Base-by-base conservation (phyloP, 2,329 filamentous ascomycete species). In the Calonectria honghensis region DNA sequence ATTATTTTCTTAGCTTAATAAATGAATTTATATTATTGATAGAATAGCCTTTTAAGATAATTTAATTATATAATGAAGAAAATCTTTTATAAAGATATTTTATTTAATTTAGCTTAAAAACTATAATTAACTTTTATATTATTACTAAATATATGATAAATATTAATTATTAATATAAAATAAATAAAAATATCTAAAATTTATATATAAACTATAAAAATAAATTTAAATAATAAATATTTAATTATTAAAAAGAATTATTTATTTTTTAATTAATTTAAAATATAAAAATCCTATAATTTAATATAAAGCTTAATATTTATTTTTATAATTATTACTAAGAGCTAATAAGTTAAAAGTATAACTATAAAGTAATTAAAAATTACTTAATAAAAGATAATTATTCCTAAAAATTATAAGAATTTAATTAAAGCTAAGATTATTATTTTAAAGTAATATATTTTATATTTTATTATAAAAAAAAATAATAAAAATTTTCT, bases 391-490 rank as follows among this genome's bases (percentile, higher is more conserved):
- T 59, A 59, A 59, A 11, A 24, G 39, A 6, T 29, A 14, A n/a
- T n/a, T 59, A 59, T 18, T 27, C 39, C 27, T 37, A 39, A 14
- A 20, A 39, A 4, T 13, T 35, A 59, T 20, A 10, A 59, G 7
- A 6, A 59, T 35, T 59, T 35, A 59, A 11, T 59, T 20, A 6
- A 16, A 59, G 10, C 5, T 35, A 59, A 4, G 14, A 20, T 68
- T 51, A 37, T 68, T 61, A 64, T 65, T 20, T 52, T 51, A 65
- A 20, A 63, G 18, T 63, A 63, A 41, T 61, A 61, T 68, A 73
- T 59, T 29, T 24, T 68, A 72, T 72, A 57, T 14, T 65, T 48
- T 35, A 31, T 64, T 65, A 69, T 63, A 73, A 65, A 20, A n/a
- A 64, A 69, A 9, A 14, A 27, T 32, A 32, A 57, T 65, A 50